Conservation (phyloP, 805 yeast species). For the Sugiyamaella qingdaonensis region DNA sequence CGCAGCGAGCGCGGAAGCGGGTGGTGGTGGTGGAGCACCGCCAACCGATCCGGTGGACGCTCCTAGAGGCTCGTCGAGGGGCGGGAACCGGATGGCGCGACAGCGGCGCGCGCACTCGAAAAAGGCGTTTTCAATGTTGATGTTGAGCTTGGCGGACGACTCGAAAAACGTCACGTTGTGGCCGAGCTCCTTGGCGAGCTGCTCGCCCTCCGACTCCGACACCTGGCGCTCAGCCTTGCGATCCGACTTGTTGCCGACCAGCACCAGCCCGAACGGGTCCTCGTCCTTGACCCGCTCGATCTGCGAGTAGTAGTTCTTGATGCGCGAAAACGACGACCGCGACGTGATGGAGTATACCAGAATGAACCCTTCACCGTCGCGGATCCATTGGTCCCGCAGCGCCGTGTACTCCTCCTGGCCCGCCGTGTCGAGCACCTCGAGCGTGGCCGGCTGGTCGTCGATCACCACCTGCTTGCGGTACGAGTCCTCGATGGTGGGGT, state of each 20-base stretch:
- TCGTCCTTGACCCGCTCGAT: slow-evolving; percentile 65
- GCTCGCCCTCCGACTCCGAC: slow-evolving; percentile 78
- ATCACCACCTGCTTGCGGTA: slow-evolving; percentile 76
- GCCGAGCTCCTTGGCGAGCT: slow-evolving; percentile 62
- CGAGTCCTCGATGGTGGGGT: slow-evolving; percentile 83
- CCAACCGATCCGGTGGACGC: background rate
- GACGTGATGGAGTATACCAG: slow-evolving; percentile 87
- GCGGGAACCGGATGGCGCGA: slow-evolving; percentile 61
- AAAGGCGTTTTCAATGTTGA: slow-evolving; percentile 83
- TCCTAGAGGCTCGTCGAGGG: background rate
- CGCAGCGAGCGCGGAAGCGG: background rate
- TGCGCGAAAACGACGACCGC: slow-evolving; percentile 77
- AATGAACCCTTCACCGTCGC: slow-evolving; percentile 89
- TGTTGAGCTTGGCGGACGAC: slow-evolving; percentile 88
- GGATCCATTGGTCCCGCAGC: slow-evolving; percentile 78
- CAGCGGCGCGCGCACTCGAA: slow-evolving; percentile 58
- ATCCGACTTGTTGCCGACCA: slow-evolving; percentile 89
- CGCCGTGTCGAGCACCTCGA: slow-evolving; percentile 91
- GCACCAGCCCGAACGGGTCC: slow-evolving; percentile 65
- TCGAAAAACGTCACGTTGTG: slow-evolving; percentile 60
- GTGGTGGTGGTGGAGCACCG: background rate
- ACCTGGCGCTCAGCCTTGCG: slow-evolving; percentile 73
- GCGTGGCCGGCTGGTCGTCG: slow-evolving; percentile 67
- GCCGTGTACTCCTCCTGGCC: slow-evolving; percentile 85
- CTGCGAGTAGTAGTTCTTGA: slow-evolving; percentile 74